Conservation (phyloP, 1,284 basidiomycete genomes). For the Cutaneotrichosporon sp. region DNA sequence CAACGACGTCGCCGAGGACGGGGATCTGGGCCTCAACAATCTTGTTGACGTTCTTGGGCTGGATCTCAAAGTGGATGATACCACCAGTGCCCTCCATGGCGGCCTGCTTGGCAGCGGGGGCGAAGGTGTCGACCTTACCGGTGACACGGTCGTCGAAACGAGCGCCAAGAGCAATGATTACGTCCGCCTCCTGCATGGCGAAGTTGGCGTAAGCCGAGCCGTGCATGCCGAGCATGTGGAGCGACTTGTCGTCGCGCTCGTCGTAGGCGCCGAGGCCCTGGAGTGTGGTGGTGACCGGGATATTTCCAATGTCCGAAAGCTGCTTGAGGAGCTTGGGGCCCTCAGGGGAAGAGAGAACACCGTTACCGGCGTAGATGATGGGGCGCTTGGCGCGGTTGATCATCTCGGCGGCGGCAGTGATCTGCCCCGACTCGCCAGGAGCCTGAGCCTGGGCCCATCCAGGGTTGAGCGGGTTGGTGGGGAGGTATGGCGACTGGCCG, state of each 20-base stretch:
- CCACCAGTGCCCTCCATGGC: constrained; percentile 82
- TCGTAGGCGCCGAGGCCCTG: constrained; percentile 95
- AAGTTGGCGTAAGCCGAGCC: constrained; percentile 95
- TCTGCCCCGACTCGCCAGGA: constrained; percentile 62
- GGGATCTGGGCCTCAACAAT: constrained; percentile 93
- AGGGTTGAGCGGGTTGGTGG: constrained; percentile 57
- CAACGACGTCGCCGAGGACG: constrained; percentile 85
- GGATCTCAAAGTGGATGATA: constrained; percentile 98
- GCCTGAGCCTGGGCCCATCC: constrained; percentile 56
- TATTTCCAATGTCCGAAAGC: constrained; percentile 79
- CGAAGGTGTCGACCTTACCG: constrained; percentile 83
- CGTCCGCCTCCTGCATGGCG: constrained; percentile 94
- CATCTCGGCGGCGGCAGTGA: constrained; percentile 77
- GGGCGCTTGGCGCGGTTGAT: constrained; percentile 90
- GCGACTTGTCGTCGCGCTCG: constrained; percentile 75
- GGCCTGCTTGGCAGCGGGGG: constrained; percentile 82
- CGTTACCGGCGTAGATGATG: constrained; percentile 90
- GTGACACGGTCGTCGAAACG: constrained; percentile 99
- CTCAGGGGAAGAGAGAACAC: constrained; percentile 73
- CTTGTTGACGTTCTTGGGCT: constrained; percentile 99
- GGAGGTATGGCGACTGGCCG: constrained; percentile 69
- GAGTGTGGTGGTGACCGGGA: constrained; percentile 94
- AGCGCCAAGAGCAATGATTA: constrained; percentile 93
- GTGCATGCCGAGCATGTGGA: constrained; percentile 99
- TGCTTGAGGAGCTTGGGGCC: constrained; percentile 79